Evolutionary conservation across 192 early-diverging fungal species (phyloP).

Genomic region (Linnemannia zychae): DNA sequence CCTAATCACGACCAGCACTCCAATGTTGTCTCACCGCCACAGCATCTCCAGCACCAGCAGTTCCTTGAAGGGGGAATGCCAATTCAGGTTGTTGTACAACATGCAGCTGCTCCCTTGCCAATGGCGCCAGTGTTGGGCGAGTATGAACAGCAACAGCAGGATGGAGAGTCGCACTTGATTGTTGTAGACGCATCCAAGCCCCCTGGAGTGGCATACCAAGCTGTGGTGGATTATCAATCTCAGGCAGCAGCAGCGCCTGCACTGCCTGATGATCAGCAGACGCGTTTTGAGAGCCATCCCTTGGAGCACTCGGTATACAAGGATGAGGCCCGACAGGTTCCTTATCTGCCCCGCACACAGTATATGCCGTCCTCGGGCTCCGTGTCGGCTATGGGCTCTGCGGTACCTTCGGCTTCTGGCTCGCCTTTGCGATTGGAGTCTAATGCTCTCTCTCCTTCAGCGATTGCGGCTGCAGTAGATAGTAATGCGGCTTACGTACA

Average conservation of each 20-base stretch:
- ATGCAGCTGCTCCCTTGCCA: neutral
- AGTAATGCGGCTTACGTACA: neutral
- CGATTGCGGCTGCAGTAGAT: neutral
- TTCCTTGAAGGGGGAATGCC: neutral
- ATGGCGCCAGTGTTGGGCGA: neutral
- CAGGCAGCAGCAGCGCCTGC: neutral
- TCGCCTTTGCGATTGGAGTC: neutral
- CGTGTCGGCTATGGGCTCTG: neutral
- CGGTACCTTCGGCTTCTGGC: neutral
- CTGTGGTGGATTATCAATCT: neutral
- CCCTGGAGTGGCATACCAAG: neutral
- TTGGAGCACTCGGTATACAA: neutral
- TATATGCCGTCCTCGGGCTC: neutral
- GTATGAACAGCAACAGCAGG: neutral
- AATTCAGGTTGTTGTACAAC: neutral
- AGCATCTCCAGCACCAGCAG: neutral
- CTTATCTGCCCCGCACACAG: slow-evolving; percentile 1
- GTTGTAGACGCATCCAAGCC: neutral
- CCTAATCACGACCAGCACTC: neutral
- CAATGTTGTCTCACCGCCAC: neutral
- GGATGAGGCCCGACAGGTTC: neutral
- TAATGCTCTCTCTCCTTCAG: neutral
- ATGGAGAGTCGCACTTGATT: neutral
- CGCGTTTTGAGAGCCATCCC: neutral
- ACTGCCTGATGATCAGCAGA: neutral